Evolutionary conservation across 257 asterid genomes (phyloP).

Genomic region (Galeopsis tetrahit): DNA sequence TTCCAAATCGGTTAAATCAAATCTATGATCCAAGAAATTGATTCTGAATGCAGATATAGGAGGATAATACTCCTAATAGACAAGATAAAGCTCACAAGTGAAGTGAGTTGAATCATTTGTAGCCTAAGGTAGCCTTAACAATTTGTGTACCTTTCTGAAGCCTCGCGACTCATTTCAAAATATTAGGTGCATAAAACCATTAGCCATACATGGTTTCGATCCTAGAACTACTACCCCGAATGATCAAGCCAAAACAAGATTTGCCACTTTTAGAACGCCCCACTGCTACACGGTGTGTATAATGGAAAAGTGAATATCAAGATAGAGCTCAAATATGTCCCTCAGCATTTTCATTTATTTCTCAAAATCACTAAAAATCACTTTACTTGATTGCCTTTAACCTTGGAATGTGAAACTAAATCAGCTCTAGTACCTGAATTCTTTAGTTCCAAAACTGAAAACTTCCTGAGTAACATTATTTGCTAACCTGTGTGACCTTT

Average conservation of each 20-base stretch:
- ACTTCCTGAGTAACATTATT: not conserved
- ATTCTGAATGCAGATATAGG: too few relatives aligned
- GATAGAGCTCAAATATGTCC: not conserved
- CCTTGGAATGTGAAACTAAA: not conserved
- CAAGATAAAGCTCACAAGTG: too few relatives aligned
- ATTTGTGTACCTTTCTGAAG: not conserved
- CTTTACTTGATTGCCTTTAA: not conserved
- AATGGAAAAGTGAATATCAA: not conserved
- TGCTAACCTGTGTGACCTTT: not conserved
- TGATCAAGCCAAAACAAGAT: not conserved
- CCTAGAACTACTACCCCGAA: not conserved
- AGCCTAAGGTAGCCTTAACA: too few relatives aligned
- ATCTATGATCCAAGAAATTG: not conserved
- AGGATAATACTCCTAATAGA: too few relatives aligned
- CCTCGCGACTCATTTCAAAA: not conserved
- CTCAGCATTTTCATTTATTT: not conserved
- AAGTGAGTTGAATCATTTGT: too few relatives aligned
- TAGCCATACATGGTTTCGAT: not conserved
- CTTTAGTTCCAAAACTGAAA: not conserved
- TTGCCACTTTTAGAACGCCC: not conserved
- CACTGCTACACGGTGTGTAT: not conserved
- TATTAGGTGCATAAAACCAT: not conserved
- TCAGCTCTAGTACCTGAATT: conserved; percentile 10
- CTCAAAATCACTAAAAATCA: not conserved
- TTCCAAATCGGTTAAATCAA: not conserved